Percentiles rank a stretch among this genome's conserved stretches.
Conservation (phyloP, 2,329 filamentous ascomycete genomes). For the Scytalidium lignicola region DNA sequence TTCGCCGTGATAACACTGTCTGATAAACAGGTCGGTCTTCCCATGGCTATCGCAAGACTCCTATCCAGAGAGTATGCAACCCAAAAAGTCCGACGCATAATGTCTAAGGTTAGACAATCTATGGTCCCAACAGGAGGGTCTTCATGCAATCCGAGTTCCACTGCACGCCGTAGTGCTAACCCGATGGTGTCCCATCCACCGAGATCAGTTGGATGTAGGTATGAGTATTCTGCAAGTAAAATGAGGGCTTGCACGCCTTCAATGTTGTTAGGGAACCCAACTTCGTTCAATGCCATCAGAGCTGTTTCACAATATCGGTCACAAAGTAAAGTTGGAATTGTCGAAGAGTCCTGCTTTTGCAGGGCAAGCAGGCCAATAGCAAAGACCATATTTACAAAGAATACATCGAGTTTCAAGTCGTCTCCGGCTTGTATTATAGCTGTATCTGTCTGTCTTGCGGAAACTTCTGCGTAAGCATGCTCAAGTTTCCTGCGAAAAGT, state of each 20-base stretch:
- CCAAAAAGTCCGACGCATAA: constrained; percentile 8
- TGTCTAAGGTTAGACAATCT: constrained; percentile 5
- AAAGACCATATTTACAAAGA: constrained; percentile 9
- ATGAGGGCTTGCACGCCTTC: constrained; percentile 11
- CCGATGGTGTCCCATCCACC: constrained; percentile 4
- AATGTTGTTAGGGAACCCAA: constrained; percentile 3
- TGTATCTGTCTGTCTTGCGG: background rate
- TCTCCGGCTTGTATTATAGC: too few species aligned
- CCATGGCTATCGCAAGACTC: background rate
- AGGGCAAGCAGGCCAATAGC: constrained; percentile 3
- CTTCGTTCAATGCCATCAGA: constrained; percentile 1
- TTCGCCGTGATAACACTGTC: constrained; percentile 6
- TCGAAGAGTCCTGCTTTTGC: too few species aligned
- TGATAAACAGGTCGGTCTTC: constrained; percentile 3
- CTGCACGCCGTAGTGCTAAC: constrained; percentile 6
- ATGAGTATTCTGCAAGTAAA: constrained; percentile 5
- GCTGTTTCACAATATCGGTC: constrained; percentile 27
- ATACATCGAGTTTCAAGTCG: too few species aligned
- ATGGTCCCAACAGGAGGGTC: constrained; percentile 3
- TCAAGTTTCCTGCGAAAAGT: background rate
- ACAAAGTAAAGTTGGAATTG: too few species aligned
- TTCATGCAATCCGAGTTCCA: constrained; percentile 6
- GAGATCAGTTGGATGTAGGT: constrained; percentile 4
- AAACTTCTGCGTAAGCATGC: constrained; percentile 3
- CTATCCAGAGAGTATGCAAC: constrained; percentile 10